Evolutionary conservation across 108 stramenopile species (phyloP), one percentile per base, ranked within the genome.

Genomic region (Pinguiococcus pyrenoidosus): DNA sequence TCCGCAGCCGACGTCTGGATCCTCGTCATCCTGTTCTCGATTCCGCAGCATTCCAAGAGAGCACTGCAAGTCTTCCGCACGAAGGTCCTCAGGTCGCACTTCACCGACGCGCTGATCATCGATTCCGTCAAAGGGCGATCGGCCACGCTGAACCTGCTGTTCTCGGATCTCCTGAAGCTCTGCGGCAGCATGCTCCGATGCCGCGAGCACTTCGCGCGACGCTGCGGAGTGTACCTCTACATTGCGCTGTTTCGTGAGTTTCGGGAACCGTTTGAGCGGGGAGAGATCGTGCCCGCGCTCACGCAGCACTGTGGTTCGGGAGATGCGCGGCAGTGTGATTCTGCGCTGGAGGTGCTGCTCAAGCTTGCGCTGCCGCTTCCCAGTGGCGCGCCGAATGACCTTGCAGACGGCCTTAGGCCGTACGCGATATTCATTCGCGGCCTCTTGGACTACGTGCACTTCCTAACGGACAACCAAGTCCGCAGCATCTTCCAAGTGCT

Each of bases 1-100:
- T 34, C 42, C 53, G 53, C 44, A 8, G 53, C 44, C 13, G 53
- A 54, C 34, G 5, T 54, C n/a, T 54, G 53, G 53, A 42, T 24
- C 14, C 53, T 54, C 16, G 42, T 54, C 24, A 43, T 41, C 25
- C 53, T 54, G 32, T 32, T 43, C 53, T 41, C 51, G 20, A 52
- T 41, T 29, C 38, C 39, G 51, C 39, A 52, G 39, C 39, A 38
- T 0, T 13, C 25, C 22, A 52, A 52, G 29, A 52, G 30, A 39
- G 51, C 32, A 4, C 24, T 52, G 24, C 29, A 32, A 7, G 23
- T 54, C 7, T 43, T 54, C 20, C 52, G 41, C 1, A 37, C 32
- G 28, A 54, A 54, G 52, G 38, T 43, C 42, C 13, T 20, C 42
- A 2, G 6, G 16, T 40, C 41, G 32, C 52, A 54, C 12, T 54